Percentiles rank a stretch among this genome's conserved stretches.
Evolutionary conservation across 1,284 basidiomycete genomes (phyloP).

Genomic region (Pseudozyma sp.): DNA sequence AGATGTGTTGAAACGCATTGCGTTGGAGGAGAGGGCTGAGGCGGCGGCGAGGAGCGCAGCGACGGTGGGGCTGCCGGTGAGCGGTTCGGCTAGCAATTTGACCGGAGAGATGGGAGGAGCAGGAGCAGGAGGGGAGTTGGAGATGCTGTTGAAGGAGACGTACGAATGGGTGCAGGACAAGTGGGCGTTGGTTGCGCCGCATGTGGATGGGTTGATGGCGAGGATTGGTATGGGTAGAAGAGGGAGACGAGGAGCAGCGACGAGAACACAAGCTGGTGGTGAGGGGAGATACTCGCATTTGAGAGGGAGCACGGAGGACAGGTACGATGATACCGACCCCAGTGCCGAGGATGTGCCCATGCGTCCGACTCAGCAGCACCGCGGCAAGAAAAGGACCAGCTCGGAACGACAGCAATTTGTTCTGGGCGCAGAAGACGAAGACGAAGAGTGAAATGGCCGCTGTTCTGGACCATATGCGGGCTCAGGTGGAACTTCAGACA

Average conservation of each 20-base stretch:
- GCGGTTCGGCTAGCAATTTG: background rate
- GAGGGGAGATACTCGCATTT: conserved; percentile 22
- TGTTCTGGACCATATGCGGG: no score
- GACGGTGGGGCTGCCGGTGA: conserved; percentile 10
- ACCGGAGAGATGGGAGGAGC: conserved; percentile 7
- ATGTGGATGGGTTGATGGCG: conserved; percentile 3
- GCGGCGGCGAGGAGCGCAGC: conserved; percentile 14
- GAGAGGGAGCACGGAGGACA: conserved; percentile 8
- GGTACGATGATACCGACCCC: conserved; percentile 4
- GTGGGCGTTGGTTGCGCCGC: conserved; percentile 21
- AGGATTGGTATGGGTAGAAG: background rate
- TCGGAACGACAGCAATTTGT: conserved; percentile 45
- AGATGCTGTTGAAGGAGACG: conserved; percentile 48
- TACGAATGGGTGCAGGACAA: conserved; percentile 35
- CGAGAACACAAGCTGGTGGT: background rate
- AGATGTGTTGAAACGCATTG: conserved; percentile 78
- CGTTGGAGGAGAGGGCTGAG: conserved; percentile 57
- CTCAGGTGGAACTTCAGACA: background rate
- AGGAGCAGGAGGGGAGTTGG: conserved; percentile 51
- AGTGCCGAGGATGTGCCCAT: conserved; percentile 1
- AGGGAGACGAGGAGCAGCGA: background rate
- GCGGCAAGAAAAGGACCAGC: conserved; percentile 4
- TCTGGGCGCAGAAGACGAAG: conserved; percentile 42
- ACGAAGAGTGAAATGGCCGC: background rate
- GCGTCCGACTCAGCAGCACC: conserved; percentile 3